phyloP scores from a whole-genome alignment of 2,329 filamentous ascomycete genomes.

The Zymoseptoria brevis region DNA sequence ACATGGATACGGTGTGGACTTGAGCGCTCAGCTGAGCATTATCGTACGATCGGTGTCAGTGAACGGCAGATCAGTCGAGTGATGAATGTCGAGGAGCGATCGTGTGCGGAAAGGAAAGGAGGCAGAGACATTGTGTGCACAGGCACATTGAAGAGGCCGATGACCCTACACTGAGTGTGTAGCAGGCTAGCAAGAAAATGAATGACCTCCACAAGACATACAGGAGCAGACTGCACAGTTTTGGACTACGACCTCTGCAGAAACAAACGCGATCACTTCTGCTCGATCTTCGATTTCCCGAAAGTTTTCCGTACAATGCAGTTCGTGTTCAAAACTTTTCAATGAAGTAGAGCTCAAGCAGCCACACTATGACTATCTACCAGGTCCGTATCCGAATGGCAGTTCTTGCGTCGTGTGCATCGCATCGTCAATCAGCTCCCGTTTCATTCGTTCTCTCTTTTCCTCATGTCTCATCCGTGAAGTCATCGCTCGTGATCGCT shows the following conservation, averaged over 20 bases:
- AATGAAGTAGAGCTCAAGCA: not conserved
- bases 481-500: not conserved
- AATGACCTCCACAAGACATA: not conserved
- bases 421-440: not conserved
- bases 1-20: not conserved
- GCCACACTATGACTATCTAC: not conserved
- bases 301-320: no score
- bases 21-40: not conserved
- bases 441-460: not conserved
- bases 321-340: not conserved
- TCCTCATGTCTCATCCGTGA: not conserved
- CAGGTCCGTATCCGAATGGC: not conserved
- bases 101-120: not conserved
- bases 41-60: not conserved
- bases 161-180: not conserved
- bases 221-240: not conserved
- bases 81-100: not conserved
- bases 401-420: not conserved
- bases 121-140: not conserved
- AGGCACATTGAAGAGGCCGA: no score
- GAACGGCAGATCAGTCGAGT: not conserved
- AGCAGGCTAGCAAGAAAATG: not conserved
- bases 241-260: not conserved
- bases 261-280: not conserved
- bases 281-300: no score